phyloP scores from a whole-genome alignment of 208 protist species.

The Leishmania arabica region DNA sequence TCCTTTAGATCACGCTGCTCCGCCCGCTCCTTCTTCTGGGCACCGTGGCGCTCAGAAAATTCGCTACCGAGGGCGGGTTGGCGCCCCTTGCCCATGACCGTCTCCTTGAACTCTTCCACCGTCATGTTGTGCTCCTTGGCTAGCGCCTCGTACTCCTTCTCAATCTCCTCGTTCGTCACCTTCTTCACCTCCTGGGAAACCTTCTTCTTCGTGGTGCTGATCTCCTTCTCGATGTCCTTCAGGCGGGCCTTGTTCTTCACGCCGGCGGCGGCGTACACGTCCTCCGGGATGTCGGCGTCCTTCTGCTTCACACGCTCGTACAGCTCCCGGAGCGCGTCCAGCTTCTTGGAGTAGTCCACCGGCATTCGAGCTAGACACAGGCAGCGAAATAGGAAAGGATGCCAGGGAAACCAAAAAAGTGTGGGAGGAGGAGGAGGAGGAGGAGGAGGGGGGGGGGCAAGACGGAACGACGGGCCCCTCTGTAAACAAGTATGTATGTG shows the following conservation, averaged over 20 bases:
- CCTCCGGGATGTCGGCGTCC: constrained; percentile 43
- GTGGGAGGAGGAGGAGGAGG: neutral
- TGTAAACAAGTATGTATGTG: neutral
- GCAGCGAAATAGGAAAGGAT: neutral
- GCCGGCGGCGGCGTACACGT: constrained; percentile 52
- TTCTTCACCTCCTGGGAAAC: constrained; percentile 69
- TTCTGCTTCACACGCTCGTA: constrained; percentile 71
- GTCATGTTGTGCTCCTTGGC: constrained; percentile 61
- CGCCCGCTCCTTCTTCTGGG: constrained; percentile 39
- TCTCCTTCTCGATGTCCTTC: constrained; percentile 93
- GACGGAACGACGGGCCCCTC: too few relatives aligned
- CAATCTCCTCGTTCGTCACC: constrained; percentile 52
- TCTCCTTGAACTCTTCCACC: constrained; percentile 60
- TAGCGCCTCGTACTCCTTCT: constrained; percentile 59
- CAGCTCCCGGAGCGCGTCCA: constrained; percentile 68
- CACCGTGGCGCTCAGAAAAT: neutral
- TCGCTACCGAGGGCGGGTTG: constrained; percentile 4
- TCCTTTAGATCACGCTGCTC: constrained; percentile 62
- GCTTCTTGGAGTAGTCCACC: constrained; percentile 34
- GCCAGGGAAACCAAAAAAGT: neutral
- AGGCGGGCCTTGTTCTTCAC: constrained; percentile 79
- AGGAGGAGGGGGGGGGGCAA: neutral
- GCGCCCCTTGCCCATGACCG: constrained; percentile 14
- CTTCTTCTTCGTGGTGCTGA: constrained; percentile 68
- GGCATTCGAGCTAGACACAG: constrained; percentile 8